Conservation (phyloP, 352 stramenopile genomes). For the Pythium sp. region DNA sequence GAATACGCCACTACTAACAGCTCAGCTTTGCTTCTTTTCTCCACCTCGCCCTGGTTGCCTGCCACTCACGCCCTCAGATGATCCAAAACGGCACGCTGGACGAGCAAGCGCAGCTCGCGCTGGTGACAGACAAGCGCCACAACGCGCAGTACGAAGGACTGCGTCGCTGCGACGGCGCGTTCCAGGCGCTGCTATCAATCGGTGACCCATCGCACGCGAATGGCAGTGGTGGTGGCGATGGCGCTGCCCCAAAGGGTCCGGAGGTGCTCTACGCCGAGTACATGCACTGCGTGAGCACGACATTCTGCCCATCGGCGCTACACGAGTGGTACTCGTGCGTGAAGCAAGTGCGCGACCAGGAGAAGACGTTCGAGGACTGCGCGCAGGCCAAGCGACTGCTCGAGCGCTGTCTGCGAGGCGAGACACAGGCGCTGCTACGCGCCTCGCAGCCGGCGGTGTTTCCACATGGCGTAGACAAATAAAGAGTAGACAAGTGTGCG, state of each 20-base stretch:
- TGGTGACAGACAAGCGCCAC: constrained; percentile 39
- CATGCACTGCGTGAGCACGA: constrained; percentile 49
- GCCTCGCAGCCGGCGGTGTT: constrained; percentile 64
- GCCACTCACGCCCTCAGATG: constrained; percentile 27
- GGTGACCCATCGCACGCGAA: constrained; percentile 20
- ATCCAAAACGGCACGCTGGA: constrained; percentile 35
- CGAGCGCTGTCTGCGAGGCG: constrained; percentile 69
- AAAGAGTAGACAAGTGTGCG: neutral
- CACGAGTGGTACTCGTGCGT: constrained; percentile 54
- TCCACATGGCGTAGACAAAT: constrained; percentile 18
- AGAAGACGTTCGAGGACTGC: constrained; percentile 47
- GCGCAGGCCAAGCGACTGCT: constrained; percentile 52
- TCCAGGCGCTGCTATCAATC: constrained; percentile 43
- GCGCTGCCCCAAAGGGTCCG: constrained; percentile 24
- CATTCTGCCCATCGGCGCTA: constrained; percentile 50
- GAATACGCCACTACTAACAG: neutral
- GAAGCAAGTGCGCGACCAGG: constrained; percentile 32
- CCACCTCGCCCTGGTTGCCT: no score
- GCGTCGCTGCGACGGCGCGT: constrained; percentile 49
- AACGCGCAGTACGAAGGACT: constrained; percentile 41
- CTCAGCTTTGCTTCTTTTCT: neutral
- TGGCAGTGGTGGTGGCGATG: neutral
- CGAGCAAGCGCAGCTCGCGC: constrained; percentile 37
- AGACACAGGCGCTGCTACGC: constrained; percentile 62
- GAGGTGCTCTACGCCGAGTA: constrained; percentile 65